Conservation (phyloP, 2,329 filamentous ascomycete species). For the Didymella sp. region DNA sequence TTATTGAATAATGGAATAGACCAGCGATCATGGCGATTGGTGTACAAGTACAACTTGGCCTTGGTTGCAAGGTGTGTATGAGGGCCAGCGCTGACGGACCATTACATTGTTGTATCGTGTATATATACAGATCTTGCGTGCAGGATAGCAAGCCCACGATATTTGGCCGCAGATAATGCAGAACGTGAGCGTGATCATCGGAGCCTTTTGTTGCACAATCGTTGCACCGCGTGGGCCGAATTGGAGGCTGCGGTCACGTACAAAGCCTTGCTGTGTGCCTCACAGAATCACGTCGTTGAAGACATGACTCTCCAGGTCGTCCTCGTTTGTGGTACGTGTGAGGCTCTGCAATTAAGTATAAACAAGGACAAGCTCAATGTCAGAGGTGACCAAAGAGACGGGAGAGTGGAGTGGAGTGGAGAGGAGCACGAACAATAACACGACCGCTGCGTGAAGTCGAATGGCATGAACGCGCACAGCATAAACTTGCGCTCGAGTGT, state of each 20-base stretch:
- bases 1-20: conserved; percentile 13
- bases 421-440: not conserved
- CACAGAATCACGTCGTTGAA: not conserved
- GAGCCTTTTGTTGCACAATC: conserved; percentile 18
- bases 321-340: not conserved
- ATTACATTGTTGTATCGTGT: not conserved
- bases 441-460: not conserved
- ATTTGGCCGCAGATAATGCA: not conserved
- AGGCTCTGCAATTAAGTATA: not conserved
- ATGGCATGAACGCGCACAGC: not conserved
- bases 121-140: not conserved
- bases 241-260: not conserved
- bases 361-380: not conserved
- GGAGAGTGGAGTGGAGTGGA: not conserved
- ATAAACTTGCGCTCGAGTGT: not conserved
- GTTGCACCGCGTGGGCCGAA: conserved; percentile 7
- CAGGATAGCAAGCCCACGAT: not conserved
- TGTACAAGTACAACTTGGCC: not conserved
- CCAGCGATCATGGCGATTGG: conserved; percentile 6
- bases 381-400: not conserved
- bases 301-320: not conserved
- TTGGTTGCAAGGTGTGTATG: not conserved
- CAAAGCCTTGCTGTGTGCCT: conserved; percentile 2
- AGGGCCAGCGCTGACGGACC: not conserved
- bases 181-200: conserved; percentile 7